phyloP scores from a whole-genome alignment of 352 stramenopile species.

The Halophytophthora batemanensis region DNA sequence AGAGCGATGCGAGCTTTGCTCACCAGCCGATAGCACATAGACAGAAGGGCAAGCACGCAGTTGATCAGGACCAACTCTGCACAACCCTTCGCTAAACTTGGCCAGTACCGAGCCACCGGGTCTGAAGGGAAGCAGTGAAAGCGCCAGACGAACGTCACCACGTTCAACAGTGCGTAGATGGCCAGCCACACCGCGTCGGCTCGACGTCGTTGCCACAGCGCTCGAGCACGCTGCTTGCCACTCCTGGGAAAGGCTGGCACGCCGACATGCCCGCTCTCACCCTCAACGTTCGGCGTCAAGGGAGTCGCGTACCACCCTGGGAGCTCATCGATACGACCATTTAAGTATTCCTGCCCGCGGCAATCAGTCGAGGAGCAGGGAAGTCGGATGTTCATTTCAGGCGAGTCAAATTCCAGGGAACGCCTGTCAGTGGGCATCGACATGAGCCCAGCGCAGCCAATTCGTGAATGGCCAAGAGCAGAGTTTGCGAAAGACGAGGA shows the following conservation, averaged over 20 bases:
- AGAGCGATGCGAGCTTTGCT: conserved; percentile 11
- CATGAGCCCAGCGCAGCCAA: neutral
- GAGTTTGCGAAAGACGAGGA: no score
- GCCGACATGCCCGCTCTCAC: neutral
- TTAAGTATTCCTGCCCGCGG: neutral
- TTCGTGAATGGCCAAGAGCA: neutral
- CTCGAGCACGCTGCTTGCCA: neutral
- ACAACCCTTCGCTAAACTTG: conserved; percentile 37
- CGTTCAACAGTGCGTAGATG: neutral
- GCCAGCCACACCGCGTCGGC: neutral
- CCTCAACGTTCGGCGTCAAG: neutral
- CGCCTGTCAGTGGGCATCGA: neutral
- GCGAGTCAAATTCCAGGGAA: neutral
- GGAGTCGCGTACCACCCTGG: neutral
- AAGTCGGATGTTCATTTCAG: neutral
- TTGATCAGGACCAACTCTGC: conserved; percentile 45
- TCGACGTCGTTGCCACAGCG: neutral
- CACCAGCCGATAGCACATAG: conserved; percentile 31
- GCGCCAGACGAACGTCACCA: neutral
- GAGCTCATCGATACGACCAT: neutral
- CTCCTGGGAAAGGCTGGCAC: neutral
- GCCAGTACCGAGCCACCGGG: conserved; percentile 18
- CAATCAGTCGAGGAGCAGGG: neutral
- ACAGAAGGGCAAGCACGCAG: conserved; percentile 23
- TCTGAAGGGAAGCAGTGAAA: conserved; percentile 14